A percentile compares a stretch with the other conserved stretches of the same genome.
phyloP scores from a whole-genome alignment of 2,329 filamentous ascomycete species.

The Penicillium sp. region DNA sequence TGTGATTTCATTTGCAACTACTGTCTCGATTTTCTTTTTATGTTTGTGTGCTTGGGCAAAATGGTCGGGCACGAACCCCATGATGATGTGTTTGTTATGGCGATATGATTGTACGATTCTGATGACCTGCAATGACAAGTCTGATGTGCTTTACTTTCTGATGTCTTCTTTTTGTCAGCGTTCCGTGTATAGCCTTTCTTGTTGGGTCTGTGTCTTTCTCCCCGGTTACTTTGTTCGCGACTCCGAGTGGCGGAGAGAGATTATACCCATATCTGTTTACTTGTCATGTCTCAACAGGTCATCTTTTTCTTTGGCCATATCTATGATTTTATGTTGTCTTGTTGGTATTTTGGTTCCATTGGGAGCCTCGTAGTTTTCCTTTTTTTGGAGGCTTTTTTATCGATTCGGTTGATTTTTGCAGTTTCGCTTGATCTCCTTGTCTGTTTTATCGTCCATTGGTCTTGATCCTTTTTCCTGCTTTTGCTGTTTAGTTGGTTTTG shows the following conservation, averaged over 20 bases:
- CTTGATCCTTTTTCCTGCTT: constrained; percentile 1
- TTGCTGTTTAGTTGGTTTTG: constrained; percentile 10
- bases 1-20: constrained; percentile 23
- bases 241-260: constrained; percentile 25
- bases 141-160: constrained; percentile 20
- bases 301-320: constrained; percentile 21
- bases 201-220: constrained; percentile 15
- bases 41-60: constrained; percentile 16
- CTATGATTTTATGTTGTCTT: constrained; percentile 8
- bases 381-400: constrained; percentile 4
- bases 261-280: constrained; percentile 26
- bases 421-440: not conserved
- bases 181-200: constrained; percentile 18
- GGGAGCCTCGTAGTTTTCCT: constrained; percentile 1
- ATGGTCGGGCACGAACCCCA: not conserved
- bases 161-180: constrained; percentile 18
- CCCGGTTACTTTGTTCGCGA: constrained; percentile 15
- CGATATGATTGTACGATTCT: constrained; percentile 40
- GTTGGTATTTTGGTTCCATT: constrained; percentile 1
- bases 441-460: not conserved
- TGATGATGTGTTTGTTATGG: constrained; percentile 22
- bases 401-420: not conserved
- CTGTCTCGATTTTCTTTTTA: constrained; percentile 16
- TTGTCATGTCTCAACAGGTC: constrained; percentile 26
- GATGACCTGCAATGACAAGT: constrained; percentile 36